A percentile compares a stretch with the other conserved stretches of the same genome.
These are phyloP conservation scores for Tephrocybe rancida DNA, from an alignment of 768 basidiomycete genomes.

Conservation along the genomic window DNA sequence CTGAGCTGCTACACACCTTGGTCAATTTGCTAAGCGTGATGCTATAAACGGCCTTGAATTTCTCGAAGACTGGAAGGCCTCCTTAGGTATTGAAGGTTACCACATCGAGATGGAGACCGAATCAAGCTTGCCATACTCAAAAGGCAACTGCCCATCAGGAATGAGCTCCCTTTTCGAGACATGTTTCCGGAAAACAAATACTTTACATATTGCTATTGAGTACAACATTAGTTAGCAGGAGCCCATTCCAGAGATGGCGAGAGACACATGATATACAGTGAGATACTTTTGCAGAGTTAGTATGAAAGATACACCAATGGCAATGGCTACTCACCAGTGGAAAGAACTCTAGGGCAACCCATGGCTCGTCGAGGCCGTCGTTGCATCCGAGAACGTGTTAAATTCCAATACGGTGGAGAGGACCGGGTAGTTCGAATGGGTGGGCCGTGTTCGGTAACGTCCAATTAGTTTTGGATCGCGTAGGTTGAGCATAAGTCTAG, in stretches of 20 bases:
- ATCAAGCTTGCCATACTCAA: too few relatives aligned
- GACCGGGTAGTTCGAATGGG: slow-evolving; percentile 17
- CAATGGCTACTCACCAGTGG: background rate
- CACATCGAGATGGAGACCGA: too few relatives aligned
- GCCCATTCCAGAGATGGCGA: too few relatives aligned
- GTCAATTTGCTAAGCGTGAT: too few relatives aligned
- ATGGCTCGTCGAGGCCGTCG: background rate
- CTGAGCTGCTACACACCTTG: too few relatives aligned
- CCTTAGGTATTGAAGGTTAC: too few relatives aligned
- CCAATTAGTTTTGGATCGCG: slow-evolving; percentile 26
- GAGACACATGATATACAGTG: background rate
- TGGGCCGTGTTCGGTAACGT: background rate
- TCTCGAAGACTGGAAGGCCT: too few relatives aligned
- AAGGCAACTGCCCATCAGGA: too few relatives aligned
- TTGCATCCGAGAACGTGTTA: slow-evolving; percentile 9
- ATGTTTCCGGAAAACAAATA: background rate
- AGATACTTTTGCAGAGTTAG: background rate
- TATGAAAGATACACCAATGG: background rate
- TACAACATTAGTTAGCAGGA: background rate
- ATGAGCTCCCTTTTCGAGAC: too few relatives aligned
- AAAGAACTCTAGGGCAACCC: background rate
- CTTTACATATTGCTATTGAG: background rate
- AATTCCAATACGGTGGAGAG: slow-evolving; percentile 20
- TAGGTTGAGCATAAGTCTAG: slow-evolving; percentile 34
- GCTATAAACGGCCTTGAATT: too few relatives aligned